These are phyloP conservation scores for Chlamydomonas sphaeroides DNA, from an alignment of 139 green algal genomes.

Conservation along the genomic window DNA sequence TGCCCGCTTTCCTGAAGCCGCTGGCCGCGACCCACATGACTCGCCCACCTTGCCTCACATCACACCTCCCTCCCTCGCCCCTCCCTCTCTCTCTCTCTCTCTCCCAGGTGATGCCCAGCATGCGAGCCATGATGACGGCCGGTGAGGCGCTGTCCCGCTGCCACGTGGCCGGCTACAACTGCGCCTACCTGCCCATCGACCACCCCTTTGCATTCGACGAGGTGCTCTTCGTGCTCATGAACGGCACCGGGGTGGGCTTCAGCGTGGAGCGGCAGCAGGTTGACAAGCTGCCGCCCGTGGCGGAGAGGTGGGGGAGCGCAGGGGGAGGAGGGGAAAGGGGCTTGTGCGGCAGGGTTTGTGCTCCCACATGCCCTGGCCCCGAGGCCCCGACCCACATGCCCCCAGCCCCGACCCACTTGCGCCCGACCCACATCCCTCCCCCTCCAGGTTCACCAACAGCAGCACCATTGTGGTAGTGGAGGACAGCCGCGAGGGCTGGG, in stretches of 20 bases:
- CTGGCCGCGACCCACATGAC: too few relatives aligned
- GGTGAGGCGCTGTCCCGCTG: conserved; percentile 52
- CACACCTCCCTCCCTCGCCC: too few relatives aligned
- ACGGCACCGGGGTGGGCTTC: conserved; percentile 58
- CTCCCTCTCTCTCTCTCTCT: background rate
- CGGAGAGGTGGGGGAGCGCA: conserved; percentile 33
- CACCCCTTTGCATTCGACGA: conserved; percentile 58
- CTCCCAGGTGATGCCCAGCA: conserved; percentile 55
- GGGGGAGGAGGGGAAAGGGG: background rate
- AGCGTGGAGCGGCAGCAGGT: conserved; percentile 46
- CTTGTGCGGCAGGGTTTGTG: background rate
- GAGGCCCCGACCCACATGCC: too few relatives aligned
- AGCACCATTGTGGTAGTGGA: conserved; percentile 50
- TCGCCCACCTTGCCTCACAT: too few relatives aligned
- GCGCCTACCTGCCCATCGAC: conserved; percentile 90
- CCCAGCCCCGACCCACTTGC: too few relatives aligned
- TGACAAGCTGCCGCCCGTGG: conserved; percentile 49
- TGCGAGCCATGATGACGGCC: conserved; percentile 59
- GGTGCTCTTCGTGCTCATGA: conserved; percentile 45
- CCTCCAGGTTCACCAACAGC: conserved; percentile 20
- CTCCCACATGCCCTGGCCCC: too few relatives aligned
- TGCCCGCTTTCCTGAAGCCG: too few relatives aligned
- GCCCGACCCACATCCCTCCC: background rate
- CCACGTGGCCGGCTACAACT: conserved; percentile 74
- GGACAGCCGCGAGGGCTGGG: conserved; percentile 59